Evolutionary conservation across 1,284 basidiomycete genomes (phyloP), one percentile per base, ranked within the genome.

Genomic region (Somion occarium): DNA sequence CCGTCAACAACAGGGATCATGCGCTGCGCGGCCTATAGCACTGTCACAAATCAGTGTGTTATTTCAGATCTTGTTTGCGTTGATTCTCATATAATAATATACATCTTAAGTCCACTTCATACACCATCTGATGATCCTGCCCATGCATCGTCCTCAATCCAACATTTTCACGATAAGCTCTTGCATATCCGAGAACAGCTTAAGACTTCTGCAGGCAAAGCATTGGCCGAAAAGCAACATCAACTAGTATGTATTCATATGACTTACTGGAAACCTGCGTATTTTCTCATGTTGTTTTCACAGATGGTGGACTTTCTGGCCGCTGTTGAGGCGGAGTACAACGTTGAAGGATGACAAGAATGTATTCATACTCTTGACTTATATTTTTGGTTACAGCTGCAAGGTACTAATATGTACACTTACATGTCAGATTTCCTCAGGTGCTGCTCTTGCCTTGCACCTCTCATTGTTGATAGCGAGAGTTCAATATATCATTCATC

Each of bases 81-180:
- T 2, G 20, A n/a, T 22, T 3, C 38, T 22, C 43, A 39, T 44
- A 61, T 46, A 7, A 46, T 48, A 51, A 15, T 34, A 13, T 23
- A 43, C 22, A 13, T 43, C 54, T 24, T 2, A 52, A 87, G 85
- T 20, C 76, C 88, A 1, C 72, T 95, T n/a, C 79, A 91, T 63
- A 72, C 82, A 15, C 79, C 84, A 7, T 46, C 67, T 42, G 73
- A 70, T 39, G 76, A 82, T 60, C 68, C 76, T 30, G 71, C 70
- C 4, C 66, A 72, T n/a, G 66, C 69, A 23, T 65, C 69, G 11
- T 83, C 82, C 0, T 84, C 91, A 1, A 82, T 96, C 23, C 80
- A 82, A 26, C 94, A 97, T 61, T 97, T 97, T 61, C 72, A 93
- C 58, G 91, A 93, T 59, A 97, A 97, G 65, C 74, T 95, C 23